Percentiles rank a stretch among this genome's conserved stretches.
Conservation (phyloP, 2,329 filamentous ascomycete genomes). For the Aspergillus brunneoviolaceus region DNA sequence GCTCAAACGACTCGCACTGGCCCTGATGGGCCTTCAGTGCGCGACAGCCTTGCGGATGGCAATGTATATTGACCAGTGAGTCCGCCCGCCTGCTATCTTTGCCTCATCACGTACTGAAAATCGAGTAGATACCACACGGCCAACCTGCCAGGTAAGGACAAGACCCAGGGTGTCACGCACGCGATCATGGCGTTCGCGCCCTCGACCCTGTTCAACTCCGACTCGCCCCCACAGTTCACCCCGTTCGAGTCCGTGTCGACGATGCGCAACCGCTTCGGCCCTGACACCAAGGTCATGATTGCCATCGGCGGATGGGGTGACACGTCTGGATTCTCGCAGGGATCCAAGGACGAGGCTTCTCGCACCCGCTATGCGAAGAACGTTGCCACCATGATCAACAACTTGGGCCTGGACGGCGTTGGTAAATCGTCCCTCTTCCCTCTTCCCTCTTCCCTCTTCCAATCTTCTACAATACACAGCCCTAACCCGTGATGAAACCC, state of each 20-base stretch:
- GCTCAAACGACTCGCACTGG: constrained; percentile 28
- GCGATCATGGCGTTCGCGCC: constrained; percentile 58
- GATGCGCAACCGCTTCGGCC: constrained; percentile 54
- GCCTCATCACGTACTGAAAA: constrained; percentile 8
- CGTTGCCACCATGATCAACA: constrained; percentile 61
- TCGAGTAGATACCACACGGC: constrained; percentile 43
- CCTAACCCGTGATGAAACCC: constrained; percentile 19
- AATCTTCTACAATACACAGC: too few relatives aligned
- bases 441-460: neutral
- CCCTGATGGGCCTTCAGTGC: constrained; percentile 32
- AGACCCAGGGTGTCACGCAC: constrained; percentile 52
- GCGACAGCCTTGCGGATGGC: constrained; percentile 33
- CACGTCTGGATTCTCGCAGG: constrained; percentile 60
- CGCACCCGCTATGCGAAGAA: constrained; percentile 63
- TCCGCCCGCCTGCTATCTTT: neutral
- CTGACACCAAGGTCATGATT: constrained; percentile 63
- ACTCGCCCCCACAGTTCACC: constrained; percentile 45
- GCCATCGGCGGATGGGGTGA: constrained; percentile 77
- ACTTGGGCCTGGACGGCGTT: constrained; percentile 64
- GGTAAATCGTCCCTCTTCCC: constrained; percentile 39
- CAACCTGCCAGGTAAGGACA: constrained; percentile 32
- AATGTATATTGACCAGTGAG: constrained; percentile 53
- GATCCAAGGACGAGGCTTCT: constrained; percentile 52
- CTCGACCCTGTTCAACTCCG: constrained; percentile 51
- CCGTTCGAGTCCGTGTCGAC: constrained; percentile 56